Evolutionary conservation across 2,329 filamentous ascomycete genomes (phyloP).

Genomic region (Bertia moriformis): DNA sequence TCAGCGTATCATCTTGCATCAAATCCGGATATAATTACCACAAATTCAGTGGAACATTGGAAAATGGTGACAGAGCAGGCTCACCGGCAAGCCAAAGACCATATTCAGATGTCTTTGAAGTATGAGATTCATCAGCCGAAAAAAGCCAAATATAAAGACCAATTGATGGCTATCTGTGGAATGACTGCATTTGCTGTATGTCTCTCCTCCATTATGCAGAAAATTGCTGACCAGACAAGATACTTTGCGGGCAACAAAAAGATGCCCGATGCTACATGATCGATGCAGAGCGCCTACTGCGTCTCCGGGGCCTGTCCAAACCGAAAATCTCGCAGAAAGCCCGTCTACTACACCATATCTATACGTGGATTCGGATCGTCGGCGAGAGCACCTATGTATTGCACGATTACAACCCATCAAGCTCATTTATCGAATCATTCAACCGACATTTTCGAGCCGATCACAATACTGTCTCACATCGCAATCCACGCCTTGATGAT

Average conservation of each 20-base stretch:
- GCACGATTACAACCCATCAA: not conserved
- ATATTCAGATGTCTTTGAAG: slow-evolving; percentile 9
- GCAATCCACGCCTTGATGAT: slow-evolving; percentile 17
- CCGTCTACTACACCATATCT: slow-evolving; percentile 21
- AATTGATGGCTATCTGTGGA: slow-evolving; percentile 17
- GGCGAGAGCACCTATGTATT: slow-evolving; percentile 15
- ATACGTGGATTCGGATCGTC: slow-evolving; percentile 18
- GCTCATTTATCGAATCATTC: not conserved
- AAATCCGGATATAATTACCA: slow-evolving; percentile 1
- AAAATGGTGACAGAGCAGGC: slow-evolving; percentile 9
- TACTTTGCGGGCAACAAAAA: slow-evolving; percentile 12
- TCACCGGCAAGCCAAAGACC: slow-evolving; percentile 13
- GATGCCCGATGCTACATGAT: slow-evolving; percentile 18
- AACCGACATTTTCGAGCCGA: too few relatives aligned
- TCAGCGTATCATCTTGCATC: slow-evolving; percentile 11
- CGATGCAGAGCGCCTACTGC: slow-evolving; percentile 19
- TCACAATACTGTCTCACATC: slow-evolving; percentile 6
- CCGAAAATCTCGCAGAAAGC: slow-evolving; percentile 17
- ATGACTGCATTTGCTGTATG: slow-evolving; percentile 12
- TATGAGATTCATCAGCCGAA: not conserved
- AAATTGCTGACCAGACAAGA: not conserved
- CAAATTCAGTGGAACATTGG: slow-evolving; percentile 10
- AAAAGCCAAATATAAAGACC: slow-evolving; percentile 21
- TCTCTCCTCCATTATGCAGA: too few relatives aligned
- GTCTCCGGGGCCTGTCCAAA: slow-evolving; percentile 17